Conservation (phyloP, 2,329 filamentous ascomycete genomes). For the Thyridium curvatum region DNA sequence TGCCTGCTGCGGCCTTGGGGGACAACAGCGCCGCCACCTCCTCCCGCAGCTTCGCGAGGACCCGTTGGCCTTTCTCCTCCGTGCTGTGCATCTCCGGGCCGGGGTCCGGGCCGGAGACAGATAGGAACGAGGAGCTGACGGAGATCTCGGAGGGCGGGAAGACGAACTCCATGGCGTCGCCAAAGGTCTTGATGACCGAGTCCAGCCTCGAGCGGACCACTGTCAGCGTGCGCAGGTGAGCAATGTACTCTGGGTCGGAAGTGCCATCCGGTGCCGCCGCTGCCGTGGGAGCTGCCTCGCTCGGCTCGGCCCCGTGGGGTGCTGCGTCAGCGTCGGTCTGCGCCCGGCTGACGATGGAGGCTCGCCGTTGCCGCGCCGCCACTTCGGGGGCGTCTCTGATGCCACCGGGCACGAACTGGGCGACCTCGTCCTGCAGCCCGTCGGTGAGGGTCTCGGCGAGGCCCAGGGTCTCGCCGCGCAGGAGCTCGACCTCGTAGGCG, state of each 20-base stretch:
- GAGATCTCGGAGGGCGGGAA: conserved; percentile 84
- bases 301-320: conserved; percentile 9
- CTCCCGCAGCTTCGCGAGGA: conserved; percentile 61
- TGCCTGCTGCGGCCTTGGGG: conserved; percentile 24
- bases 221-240: conserved; percentile 74
- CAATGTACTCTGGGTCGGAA: conserved; percentile 61
- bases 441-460: conserved; percentile 74
- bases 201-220: conserved; percentile 81
- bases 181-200: conserved; percentile 83
- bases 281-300: conserved; percentile 3
- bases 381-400: conserved; percentile 24
- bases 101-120: conserved; percentile 78
- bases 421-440: conserved; percentile 63
- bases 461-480: conserved; percentile 82
- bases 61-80: conserved; percentile 82
- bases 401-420: conserved; percentile 59
- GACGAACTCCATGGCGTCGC: conserved; percentile 92
- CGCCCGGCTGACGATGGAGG: no score
- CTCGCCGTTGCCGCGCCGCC: conserved; percentile 4
- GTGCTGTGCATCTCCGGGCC: conserved; percentile 54
- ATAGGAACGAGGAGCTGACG: conserved; percentile 78
- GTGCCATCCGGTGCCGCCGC: conserved; percentile 4
- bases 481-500: conserved; percentile 88
- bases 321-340: conserved; percentile 11
- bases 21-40: conserved; percentile 65